A percentile compares a stretch with the other conserved stretches of the same genome.
These are phyloP conservation scores for Rhynchospora pubera DNA, from an alignment of 176 grass and related monocot genomes.

Conservation along the genomic window DNA sequence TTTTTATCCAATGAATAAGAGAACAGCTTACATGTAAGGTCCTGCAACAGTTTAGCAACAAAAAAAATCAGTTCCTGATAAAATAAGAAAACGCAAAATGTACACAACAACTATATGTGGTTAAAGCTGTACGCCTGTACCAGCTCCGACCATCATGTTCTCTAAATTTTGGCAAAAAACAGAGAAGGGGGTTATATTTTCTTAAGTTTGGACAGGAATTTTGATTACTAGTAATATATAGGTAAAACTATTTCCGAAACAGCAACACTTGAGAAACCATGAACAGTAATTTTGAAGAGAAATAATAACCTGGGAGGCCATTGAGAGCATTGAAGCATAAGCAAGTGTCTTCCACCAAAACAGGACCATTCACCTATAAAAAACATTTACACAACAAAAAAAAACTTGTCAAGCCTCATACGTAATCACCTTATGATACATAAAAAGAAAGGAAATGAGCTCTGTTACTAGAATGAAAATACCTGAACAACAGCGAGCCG, in stretches of 20 bases:
- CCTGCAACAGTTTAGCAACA: slow-evolving; percentile 39
- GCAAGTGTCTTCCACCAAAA: slow-evolving; percentile 95
- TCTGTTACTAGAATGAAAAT: background rate
- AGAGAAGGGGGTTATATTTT: background rate
- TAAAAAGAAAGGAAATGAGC: background rate
- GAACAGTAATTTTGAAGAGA: slow-evolving; percentile 21
- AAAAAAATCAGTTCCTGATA: background rate
- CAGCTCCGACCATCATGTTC: background rate
- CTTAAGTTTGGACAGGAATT: background rate
- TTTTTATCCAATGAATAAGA: background rate
- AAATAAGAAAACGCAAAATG: background rate
- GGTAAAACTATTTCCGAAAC: background rate
- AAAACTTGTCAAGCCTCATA: background rate
- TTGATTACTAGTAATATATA: background rate
- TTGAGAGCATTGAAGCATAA: slow-evolving; percentile 97
- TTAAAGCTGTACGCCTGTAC: background rate
- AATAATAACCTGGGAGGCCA: slow-evolving; percentile 77
- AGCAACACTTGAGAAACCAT: slow-evolving; percentile 15
- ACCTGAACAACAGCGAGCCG: slow-evolving; percentile 74
- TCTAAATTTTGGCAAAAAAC: background rate
- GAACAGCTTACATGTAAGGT: slow-evolving; percentile 85
- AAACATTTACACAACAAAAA: slow-evolving; percentile 42
- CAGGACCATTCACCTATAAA: slow-evolving; percentile 72
- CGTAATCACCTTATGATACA: background rate
- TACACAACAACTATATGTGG: background rate